Percentiles rank a stretch among this genome's conserved stretches.
Conservation (phyloP, 805 yeast species). For the Pichia deserticola region DNA sequence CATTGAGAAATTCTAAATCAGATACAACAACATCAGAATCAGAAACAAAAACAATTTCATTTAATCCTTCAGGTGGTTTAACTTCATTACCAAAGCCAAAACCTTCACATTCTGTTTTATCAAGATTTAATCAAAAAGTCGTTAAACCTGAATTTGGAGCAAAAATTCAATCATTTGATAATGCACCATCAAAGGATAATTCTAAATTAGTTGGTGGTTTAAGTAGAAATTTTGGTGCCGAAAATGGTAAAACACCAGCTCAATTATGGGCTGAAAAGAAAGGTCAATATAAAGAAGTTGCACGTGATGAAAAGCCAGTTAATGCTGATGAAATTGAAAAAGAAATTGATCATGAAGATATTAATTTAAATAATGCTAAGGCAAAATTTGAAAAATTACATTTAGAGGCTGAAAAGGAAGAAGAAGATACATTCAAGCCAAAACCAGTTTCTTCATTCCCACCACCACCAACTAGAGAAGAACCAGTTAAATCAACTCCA, state of each 20-base stretch:
- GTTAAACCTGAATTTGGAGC: constrained; percentile 30
- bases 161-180: constrained; percentile 25
- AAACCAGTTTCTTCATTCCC: constrained; percentile 9
- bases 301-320: constrained; percentile 26
- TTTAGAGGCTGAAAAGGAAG: constrained; percentile 20
- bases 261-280: constrained; percentile 92
- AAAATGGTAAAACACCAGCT: constrained; percentile 85
- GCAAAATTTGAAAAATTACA: constrained; percentile 25
- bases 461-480: constrained; percentile 7
- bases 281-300: constrained; percentile 50
- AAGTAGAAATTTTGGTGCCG: constrained; percentile 53
- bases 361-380: constrained; percentile 28
- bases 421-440: constrained; percentile 11
- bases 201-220: constrained; percentile 52
- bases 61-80: constrained; percentile 39
- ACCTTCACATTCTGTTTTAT: constrained; percentile 40
- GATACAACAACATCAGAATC: constrained; percentile 26
- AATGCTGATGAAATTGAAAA: constrained; percentile 18
- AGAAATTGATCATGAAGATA: constrained; percentile 20
- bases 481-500: neutral
- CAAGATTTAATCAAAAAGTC: constrained; percentile 36
- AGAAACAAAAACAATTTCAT: constrained; percentile 36
- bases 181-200: constrained; percentile 29
- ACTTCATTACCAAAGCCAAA: constrained; percentile 61
- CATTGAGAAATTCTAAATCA: constrained; percentile 38